Percentiles rank a stretch among this genome's conserved stretches.
phyloP scores from a whole-genome alignment of 331 rosid species.

The Rhamnella rubrinervis region DNA sequence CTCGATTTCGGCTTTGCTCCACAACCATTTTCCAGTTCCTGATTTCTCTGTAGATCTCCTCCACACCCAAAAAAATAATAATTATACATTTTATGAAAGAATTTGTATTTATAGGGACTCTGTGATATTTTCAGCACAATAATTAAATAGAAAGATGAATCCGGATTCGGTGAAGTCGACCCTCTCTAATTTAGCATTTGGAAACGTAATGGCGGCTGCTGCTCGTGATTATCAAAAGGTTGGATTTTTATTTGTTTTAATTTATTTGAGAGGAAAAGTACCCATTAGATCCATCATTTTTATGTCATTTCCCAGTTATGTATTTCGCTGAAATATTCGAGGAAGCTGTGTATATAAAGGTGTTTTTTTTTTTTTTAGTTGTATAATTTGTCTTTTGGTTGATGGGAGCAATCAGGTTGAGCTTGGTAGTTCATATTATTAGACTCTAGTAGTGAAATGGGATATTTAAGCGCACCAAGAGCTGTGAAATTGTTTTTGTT shows the following conservation, averaged over 20 bases:
- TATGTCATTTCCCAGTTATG: neutral
- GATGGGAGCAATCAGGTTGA: neutral
- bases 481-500: neutral
- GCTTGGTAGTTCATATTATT: neutral
- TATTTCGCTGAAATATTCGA: neutral
- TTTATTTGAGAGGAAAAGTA: neutral
- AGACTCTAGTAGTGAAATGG: too few relatives aligned
- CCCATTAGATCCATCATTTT: slow-evolving; percentile 4
- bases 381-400: neutral
- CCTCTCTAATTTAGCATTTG: slow-evolving; percentile 70
- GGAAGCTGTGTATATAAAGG: neutral
- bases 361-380: neutral
- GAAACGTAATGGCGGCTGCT: slow-evolving; percentile 91
- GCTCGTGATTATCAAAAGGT: slow-evolving; percentile 94
- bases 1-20: too few relatives aligned
- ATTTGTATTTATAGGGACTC: neutral
- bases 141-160: slow-evolving; percentile 48
- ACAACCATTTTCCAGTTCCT: too few relatives aligned
- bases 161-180: slow-evolving; percentile 83
- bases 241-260: neutral
- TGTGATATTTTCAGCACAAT: neutral
- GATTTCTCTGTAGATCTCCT: neutral
- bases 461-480: neutral
- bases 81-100: too few relatives aligned
- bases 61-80: neutral